Evolutionary conservation across 2,329 filamentous ascomycete species (phyloP).

Genomic region (Trichoderma atrobrunneum): DNA sequence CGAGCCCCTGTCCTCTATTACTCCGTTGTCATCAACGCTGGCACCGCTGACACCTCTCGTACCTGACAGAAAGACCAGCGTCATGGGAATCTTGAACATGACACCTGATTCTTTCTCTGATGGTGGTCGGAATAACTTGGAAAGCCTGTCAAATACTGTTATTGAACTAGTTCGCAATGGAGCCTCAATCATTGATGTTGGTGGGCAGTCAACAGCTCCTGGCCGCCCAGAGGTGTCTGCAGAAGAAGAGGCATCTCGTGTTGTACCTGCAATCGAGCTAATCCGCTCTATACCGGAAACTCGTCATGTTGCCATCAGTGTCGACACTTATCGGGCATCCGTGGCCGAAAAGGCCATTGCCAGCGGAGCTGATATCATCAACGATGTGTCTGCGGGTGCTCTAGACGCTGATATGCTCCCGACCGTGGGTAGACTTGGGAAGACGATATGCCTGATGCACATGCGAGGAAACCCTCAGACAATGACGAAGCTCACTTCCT

Average conservation of each 20-base stretch:
- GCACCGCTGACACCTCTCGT: slow-evolving; percentile 58
- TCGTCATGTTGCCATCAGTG: slow-evolving; percentile 67
- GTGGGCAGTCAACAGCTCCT: slow-evolving; percentile 89
- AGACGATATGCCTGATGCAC: slow-evolving; percentile 84
- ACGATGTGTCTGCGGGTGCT: slow-evolving; percentile 83
- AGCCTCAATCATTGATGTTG: slow-evolving; percentile 84
- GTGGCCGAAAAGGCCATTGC: slow-evolving; percentile 75
- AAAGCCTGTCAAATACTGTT: slow-evolving; percentile 58
- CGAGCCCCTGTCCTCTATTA: slow-evolving; percentile 55
- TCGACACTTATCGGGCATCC: slow-evolving; percentile 87
- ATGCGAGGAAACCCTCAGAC: slow-evolving; percentile 85
- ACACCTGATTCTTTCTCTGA: slow-evolving; percentile 98
- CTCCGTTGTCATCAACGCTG: slow-evolving; percentile 47
- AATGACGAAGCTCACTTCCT: slow-evolving; percentile 69
- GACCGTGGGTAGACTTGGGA: slow-evolving; percentile 73
- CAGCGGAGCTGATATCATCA: slow-evolving; percentile 87
- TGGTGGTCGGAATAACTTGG: slow-evolving; percentile 62
- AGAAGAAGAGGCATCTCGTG: slow-evolving; percentile 71
- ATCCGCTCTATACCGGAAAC: slow-evolving; percentile 67
- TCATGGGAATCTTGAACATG: slow-evolving; percentile 94
- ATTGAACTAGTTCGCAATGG: slow-evolving; percentile 62
- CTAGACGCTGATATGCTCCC: slow-evolving; percentile 79
- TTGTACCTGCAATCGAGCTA: slow-evolving; percentile 73
- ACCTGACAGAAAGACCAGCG: slow-evolving; percentile 61
- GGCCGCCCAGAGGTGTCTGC: slow-evolving; percentile 64